Base-by-base conservation (phyloP, 768 basidiomycete genomes). In the Phaeotremella skinneri region DNA sequence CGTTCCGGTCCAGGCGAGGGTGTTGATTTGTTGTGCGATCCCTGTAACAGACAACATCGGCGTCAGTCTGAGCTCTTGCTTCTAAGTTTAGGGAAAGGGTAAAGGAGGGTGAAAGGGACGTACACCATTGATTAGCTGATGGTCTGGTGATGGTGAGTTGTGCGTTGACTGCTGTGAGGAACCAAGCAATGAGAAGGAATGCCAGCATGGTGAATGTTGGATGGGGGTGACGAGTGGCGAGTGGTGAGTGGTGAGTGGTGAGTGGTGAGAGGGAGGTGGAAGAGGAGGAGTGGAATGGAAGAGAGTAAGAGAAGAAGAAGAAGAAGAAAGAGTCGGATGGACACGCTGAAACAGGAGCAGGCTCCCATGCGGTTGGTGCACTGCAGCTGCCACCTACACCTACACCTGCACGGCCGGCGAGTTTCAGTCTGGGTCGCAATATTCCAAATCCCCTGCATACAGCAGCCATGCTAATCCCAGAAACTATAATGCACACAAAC, bases 1-100 rank as follows among this genome's bases (percentile, higher is more conserved):
- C 14, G 62, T 52, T 4, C 64, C 66, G 32, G 49, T 53, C 75
- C 75, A 76, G 16, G 58, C 60, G 27, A 76, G 59, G 11, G 71
- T 74, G 50, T 75, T 73, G 55, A 65, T 52, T 21, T 56, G 59
- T 39, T 74, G 50, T 16, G 67, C 64, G 42, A 70, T 53, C 71
- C 71, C 71, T 73, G 48, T 49, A 48, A 45, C 23, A 27, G 31
- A 52, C 9, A 11, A 17, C 5, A n/a, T 9, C 51, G 11, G 26
- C 51, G 14, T 37, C 23, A n/a, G 17, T 14, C 9, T 31, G 14
- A 37, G 7, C 34, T 17, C 9, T 25, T 52, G 26, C 51, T 21
- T 4, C 49, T 50, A 7, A 17, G 34, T 37, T 7, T 17, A 17
- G 17, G 34, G 17, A 37, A n/a, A 39, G n/a, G 37, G 9, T 39